Evolutionary conservation across 2,329 filamentous ascomycete species (phyloP).

Genomic region (Phoma sp.): DNA sequence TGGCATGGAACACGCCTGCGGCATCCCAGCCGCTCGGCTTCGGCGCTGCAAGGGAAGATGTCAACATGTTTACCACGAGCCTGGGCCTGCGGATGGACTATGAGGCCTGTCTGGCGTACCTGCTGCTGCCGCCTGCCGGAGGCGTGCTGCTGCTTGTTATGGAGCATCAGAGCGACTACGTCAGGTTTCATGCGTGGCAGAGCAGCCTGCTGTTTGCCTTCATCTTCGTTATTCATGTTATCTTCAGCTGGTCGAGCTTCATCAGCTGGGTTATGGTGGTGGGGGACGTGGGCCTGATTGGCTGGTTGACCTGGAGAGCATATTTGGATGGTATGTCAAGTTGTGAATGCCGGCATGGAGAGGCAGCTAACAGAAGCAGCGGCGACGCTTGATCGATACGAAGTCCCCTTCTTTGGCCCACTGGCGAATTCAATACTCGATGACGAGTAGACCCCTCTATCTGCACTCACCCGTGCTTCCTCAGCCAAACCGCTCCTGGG

Average conservation of each 20-base stretch:
- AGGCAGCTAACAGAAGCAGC: slow-evolving; percentile 49
- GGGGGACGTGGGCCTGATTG: slow-evolving; percentile 76
- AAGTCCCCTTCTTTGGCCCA: slow-evolving; percentile 84
- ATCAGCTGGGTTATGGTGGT: slow-evolving; percentile 84
- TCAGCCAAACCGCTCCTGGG: slow-evolving; percentile 68
- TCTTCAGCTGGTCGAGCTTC: slow-evolving; percentile 84
- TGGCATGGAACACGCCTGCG: slow-evolving; percentile 33
- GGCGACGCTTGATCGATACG: slow-evolving; percentile 71
- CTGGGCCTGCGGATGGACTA: slow-evolving; percentile 85
- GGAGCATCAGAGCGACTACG: slow-evolving; percentile 96
- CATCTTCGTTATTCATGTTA: slow-evolving; percentile 73
- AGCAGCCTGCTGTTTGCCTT: slow-evolving; percentile 81
- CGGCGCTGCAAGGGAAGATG: slow-evolving; percentile 62
- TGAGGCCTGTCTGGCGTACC: slow-evolving; percentile 88
- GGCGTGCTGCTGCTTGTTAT: slow-evolving; percentile 82
- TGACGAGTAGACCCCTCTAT: slow-evolving; percentile 65
- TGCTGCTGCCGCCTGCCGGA: slow-evolving; percentile 82
- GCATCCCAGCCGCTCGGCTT: slow-evolving; percentile 10
- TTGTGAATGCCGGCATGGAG: neutral
- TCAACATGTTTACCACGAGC: slow-evolving; percentile 84
- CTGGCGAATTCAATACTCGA: slow-evolving; percentile 90
- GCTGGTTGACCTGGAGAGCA: slow-evolving; percentile 75
- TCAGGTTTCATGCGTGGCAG: slow-evolving; percentile 98
- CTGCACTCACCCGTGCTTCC: neutral
- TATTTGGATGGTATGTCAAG: slow-evolving; percentile 77